Percentiles rank a stretch among this genome's conserved stretches.
phyloP scores from a whole-genome alignment of 1,284 basidiomycete genomes.

The Malassezia restricta region DNA sequence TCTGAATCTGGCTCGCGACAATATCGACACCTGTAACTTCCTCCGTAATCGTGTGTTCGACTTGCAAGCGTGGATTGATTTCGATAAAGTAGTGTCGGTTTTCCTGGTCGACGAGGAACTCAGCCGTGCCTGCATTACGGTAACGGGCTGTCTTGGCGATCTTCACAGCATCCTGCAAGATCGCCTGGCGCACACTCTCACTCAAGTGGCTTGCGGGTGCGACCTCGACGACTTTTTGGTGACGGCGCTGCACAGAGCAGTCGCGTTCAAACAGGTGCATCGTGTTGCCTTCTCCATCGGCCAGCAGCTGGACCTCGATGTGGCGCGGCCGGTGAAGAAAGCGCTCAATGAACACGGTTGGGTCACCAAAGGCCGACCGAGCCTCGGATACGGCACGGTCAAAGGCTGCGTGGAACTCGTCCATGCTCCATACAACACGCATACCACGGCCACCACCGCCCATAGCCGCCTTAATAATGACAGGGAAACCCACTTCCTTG shows the following conservation, averaged over 20 bases:
- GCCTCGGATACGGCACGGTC: conserved; percentile 89
- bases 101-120: conserved; percentile 80
- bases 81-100: conserved; percentile 97
- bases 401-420: conserved; percentile 79
- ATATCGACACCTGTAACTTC: conserved; percentile 98
- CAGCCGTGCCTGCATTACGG: conserved; percentile 90
- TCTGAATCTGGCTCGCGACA: conserved; percentile 95
- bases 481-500: conserved; percentile 87
- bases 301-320: conserved; percentile 91
- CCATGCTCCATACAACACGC: conserved; percentile 88
- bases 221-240: conserved; percentile 98
- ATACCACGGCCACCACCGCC: conserved; percentile 96
- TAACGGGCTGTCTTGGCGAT: conserved; percentile 83
- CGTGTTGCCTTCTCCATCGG: conserved; percentile 78
- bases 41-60: conserved; percentile 63
- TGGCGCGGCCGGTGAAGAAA: conserved; percentile 92
- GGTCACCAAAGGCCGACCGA: conserved; percentile 90
- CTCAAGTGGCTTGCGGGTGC: conserved; percentile 89
- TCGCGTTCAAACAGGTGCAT: conserved; percentile 97
- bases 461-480: conserved; percentile 92
- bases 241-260: conserved; percentile 91
- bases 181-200: conserved; percentile 76
- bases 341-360: conserved; percentile 89
- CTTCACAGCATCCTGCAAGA: conserved; percentile 82
- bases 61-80: conserved; percentile 49